phyloP scores from a whole-genome alignment of 164 flowering plant genomes.

The Vitis rotundifolia region DNA sequence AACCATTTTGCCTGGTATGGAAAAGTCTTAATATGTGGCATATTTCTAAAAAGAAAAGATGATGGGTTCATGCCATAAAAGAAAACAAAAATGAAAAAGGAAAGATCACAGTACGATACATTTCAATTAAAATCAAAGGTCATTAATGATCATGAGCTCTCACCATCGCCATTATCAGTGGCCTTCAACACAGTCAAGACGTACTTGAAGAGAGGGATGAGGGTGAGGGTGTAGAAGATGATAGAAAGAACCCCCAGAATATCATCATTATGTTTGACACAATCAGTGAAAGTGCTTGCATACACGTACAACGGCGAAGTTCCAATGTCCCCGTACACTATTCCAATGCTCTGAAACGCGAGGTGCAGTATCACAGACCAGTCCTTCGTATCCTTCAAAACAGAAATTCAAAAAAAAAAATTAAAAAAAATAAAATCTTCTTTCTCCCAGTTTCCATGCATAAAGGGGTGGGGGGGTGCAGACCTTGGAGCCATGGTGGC shows the following conservation, averaged over 20 bases:
- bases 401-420: not conserved
- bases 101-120: no score
- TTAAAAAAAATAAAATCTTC: no score
- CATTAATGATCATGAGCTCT: not conserved
- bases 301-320: conserved; percentile 38
- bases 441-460: no score
- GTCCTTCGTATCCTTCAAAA: not conserved
- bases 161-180: conserved; percentile 41
- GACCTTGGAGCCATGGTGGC: conserved; percentile 19
- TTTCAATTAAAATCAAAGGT: not conserved
- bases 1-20: no score
- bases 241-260: conserved; percentile 34
- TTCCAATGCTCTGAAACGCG: conserved; percentile 14
- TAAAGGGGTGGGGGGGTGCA: not conserved
- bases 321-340: conserved; percentile 40
- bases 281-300: conserved; percentile 27
- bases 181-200: conserved; percentile 32
- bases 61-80: no score
- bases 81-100: no score
- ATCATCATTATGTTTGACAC: conserved; percentile 10
- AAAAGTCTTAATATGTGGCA: no score
- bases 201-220: conserved; percentile 36
- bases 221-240: conserved; percentile 32
- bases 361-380: conserved; percentile 50
- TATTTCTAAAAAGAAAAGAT: no score